Percentiles rank a stretch among this genome's conserved stretches.
phyloP scores from a whole-genome alignment of 2,329 filamentous ascomycete genomes.

The Penicillium palitans region DNA sequence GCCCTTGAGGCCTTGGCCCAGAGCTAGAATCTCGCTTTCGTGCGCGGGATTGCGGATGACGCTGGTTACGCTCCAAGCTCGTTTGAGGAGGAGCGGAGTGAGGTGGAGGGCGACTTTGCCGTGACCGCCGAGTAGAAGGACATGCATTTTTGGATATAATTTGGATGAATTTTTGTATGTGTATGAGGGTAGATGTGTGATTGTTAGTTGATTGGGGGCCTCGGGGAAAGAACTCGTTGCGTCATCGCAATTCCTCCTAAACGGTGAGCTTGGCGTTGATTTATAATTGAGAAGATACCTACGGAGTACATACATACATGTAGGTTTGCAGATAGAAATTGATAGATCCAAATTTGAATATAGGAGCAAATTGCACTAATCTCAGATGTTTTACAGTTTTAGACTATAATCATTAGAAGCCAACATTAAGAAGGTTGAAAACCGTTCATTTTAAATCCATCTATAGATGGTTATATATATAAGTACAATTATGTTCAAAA shows the following conservation, averaged over 20 bases:
- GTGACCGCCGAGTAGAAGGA: constrained; percentile 78
- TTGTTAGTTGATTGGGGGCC: not conserved
- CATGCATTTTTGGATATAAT: constrained; percentile 41
- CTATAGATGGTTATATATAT: not conserved
- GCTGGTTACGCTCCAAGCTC: constrained; percentile 75
- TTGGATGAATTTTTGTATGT: not conserved
- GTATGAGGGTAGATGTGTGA: not conserved
- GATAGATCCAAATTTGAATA: not conserved
- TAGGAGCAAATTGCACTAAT: not conserved
- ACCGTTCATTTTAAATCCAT: not conserved
- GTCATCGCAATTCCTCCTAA: not conserved
- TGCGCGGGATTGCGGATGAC: constrained; percentile 74
- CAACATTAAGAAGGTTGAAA: not conserved
- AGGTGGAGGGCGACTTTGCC: constrained; percentile 75
- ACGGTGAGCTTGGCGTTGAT: constrained; percentile 1
- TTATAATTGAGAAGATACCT: not conserved
- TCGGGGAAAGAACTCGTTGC: not conserved
- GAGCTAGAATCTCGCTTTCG: constrained; percentile 60
- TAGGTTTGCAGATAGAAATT: not conserved
- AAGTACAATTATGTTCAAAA: not conserved
- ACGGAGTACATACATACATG: too few relatives aligned
- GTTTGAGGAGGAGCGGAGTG: constrained; percentile 72
- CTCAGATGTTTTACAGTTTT: not conserved
- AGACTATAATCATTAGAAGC: not conserved
- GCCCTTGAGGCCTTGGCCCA: constrained; percentile 59